A percentile compares a stretch with the other conserved stretches of the same genome.
phyloP scores from a whole-genome alignment of 192 early-diverging fungal species.

The Coemansia reversa region DNA sequence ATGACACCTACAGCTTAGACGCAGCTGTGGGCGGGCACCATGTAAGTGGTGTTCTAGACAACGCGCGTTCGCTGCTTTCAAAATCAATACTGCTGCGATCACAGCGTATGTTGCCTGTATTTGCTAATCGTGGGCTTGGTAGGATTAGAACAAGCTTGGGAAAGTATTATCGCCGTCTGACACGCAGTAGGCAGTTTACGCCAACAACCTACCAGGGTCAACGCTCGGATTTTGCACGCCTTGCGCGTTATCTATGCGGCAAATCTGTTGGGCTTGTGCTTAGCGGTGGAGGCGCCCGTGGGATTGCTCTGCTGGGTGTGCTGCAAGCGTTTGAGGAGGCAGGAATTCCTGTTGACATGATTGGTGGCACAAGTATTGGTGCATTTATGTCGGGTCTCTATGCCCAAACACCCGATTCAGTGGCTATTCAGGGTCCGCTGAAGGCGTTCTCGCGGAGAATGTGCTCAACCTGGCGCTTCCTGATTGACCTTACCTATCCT shows the following conservation, averaged over 20 bases:
- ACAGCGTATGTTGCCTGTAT: slow-evolving; percentile 17
- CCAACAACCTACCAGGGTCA: slow-evolving; percentile 50
- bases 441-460: slow-evolving; percentile 81
- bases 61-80: slow-evolving; percentile 21
- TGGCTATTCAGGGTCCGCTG: slow-evolving; percentile 81
- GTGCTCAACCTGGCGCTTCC: slow-evolving; percentile 81
- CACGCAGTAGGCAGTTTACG: slow-evolving; percentile 31
- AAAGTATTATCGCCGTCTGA: slow-evolving; percentile 63
- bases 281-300: slow-evolving; percentile 96
- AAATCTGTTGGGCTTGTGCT: slow-evolving; percentile 91
- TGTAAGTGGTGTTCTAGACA: slow-evolving; percentile 4
- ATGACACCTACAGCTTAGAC: slow-evolving; percentile 4
- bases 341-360: slow-evolving; percentile 95
- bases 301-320: slow-evolving; percentile 88
- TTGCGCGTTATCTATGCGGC: slow-evolving; percentile 89
- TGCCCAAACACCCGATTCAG: slow-evolving; percentile 83
- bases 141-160: slow-evolving; percentile 65
- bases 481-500: slow-evolving; percentile 95
- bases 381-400: slow-evolving; percentile 95
- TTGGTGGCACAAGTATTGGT: slow-evolving; percentile 97
- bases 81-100: slow-evolving; percentile 25
- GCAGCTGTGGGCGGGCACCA: slow-evolving; percentile 2
- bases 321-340: slow-evolving; percentile 95
- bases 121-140: slow-evolving; percentile 51
- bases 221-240: slow-evolving; percentile 65